Conservation (phyloP, 1,139 yeast species). For the Arxiozyma slooffiae region DNA sequence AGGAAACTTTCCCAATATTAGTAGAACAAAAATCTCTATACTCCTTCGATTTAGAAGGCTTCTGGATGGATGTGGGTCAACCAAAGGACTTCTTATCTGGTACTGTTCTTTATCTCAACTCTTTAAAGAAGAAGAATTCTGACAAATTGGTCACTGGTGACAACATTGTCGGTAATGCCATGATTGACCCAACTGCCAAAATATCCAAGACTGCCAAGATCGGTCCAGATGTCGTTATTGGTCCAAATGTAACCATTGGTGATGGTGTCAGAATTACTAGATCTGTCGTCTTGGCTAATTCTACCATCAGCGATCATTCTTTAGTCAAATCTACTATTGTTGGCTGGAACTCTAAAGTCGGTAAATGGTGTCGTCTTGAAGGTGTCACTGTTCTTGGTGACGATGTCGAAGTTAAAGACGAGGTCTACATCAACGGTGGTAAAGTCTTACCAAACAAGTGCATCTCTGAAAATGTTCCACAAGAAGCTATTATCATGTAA, state of each 20-base stretch:
- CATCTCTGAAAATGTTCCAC: slow-evolving; percentile 91
- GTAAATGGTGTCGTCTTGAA: slow-evolving; percentile 98
- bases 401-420: slow-evolving; percentile 97
- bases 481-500: slow-evolving; percentile 95
- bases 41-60: slow-evolving; percentile 96
- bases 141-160: slow-evolving; percentile 51
- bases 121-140: slow-evolving; percentile 74
- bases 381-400: slow-evolving; percentile 98
- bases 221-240: slow-evolving; percentile 97
- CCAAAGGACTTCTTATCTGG: slow-evolving; percentile 99
- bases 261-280: slow-evolving; percentile 98
- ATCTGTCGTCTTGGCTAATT: slow-evolving; percentile 85
- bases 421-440: slow-evolving; percentile 97
- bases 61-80: slow-evolving; percentile 99
- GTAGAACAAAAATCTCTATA: slow-evolving; percentile 82
- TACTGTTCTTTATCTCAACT: slow-evolving; percentile 82
- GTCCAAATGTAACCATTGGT: slow-evolving; percentile 93
- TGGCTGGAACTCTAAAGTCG: slow-evolving; percentile 98
- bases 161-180: slow-evolving; percentile 86
- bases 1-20: slow-evolving; percentile 97
- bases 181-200: slow-evolving; percentile 91
- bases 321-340: slow-evolving; percentile 96
- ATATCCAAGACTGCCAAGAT: slow-evolving; percentile 88
- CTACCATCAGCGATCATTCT: slow-evolving; percentile 92
- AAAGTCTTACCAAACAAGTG: slow-evolving; percentile 98